These are phyloP conservation scores for Hypholoma sublateritium DNA, from an alignment of 768 basidiomycete genomes.

Conservation along the genomic window DNA sequence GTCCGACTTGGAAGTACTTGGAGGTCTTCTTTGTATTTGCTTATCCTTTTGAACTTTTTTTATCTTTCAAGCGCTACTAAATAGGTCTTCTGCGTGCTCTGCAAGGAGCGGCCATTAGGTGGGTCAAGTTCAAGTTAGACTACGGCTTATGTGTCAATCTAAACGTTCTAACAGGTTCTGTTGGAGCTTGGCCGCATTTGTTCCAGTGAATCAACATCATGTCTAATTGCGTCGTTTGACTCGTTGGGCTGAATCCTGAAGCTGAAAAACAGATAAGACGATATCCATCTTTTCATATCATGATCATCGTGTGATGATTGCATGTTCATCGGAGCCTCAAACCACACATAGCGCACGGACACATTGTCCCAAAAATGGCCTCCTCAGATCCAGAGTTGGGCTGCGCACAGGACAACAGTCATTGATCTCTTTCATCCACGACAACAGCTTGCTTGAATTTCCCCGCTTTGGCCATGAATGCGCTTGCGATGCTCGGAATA, in stretches of 20 bases:
- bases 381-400: neutral
- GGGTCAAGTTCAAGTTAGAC: neutral
- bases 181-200: no score
- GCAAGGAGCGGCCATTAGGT: neutral
- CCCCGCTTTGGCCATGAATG: constrained; percentile 13
- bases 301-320: constrained; percentile 1
- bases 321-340: neutral
- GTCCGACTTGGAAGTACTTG: no score
- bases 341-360: neutral
- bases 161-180: no score
- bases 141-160: no score
- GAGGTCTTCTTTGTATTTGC: no score
- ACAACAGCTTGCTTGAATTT: neutral
- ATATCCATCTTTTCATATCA: neutral
- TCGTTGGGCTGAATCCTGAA: neutral
- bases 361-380: constrained; percentile 5
- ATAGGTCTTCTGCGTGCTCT: no score
- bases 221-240: neutral
- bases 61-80: no score
- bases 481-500: constrained; percentile 4
- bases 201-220: neutral
- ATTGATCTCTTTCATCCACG: constrained; percentile 9
- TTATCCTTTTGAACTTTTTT: no score
- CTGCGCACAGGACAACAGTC: constrained; percentile 7
- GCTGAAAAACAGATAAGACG: neutral